Evolutionary conservation across 768 basidiomycete species (phyloP), one percentile per base, ranked within the genome.

Genomic region (Leucocoprinus sp.): DNA sequence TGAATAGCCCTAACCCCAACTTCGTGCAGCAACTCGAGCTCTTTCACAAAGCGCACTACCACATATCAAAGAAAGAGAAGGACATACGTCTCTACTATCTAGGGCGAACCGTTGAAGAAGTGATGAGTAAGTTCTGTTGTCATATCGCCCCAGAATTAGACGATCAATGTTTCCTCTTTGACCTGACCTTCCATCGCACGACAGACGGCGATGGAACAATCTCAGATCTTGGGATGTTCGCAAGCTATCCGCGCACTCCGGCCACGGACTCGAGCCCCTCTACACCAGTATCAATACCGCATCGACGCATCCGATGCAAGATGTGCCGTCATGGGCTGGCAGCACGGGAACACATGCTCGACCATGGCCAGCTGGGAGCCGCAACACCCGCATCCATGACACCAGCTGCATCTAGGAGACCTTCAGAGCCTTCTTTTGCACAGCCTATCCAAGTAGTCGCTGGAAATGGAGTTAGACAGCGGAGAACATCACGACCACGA

Each of bases 301-400:
- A 68, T 12, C 61, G 74, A 31, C 75, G 83, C 31, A 92, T 96
- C 57, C 72, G 93, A 57, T 96, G 93, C 64, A 92, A 87, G 64
- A 89, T 85, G 82, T 95, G 93, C 69, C 72, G 89, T 55, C 81
- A 83, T 49, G 89, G 91, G 55, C 72, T 97, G 11, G 93, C 93
- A 0, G 77, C 87, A 0, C 72, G 86, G n/a, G 90, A 93, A 57
- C 88, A 96, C 59, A 91, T 97, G 87, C 75, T 92, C 37, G 86
- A 92, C 60, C 91, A 93, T 55, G 84, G 83, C 4, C 84, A 89
- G 55, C 64, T 86, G 3, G 82, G 82, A 2, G 77, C 82, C 8
- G 69, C 78, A 1, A 85, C 83, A 0, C 82, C 81, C 3, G 69
- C 73, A 5, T 48, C 61, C 4, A 53, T 64, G 4, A 71, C 80